These are phyloP conservation scores for Eragrostis tef DNA, from an alignment of 202 grass and related monocot species.

Conservation along the genomic window DNA sequence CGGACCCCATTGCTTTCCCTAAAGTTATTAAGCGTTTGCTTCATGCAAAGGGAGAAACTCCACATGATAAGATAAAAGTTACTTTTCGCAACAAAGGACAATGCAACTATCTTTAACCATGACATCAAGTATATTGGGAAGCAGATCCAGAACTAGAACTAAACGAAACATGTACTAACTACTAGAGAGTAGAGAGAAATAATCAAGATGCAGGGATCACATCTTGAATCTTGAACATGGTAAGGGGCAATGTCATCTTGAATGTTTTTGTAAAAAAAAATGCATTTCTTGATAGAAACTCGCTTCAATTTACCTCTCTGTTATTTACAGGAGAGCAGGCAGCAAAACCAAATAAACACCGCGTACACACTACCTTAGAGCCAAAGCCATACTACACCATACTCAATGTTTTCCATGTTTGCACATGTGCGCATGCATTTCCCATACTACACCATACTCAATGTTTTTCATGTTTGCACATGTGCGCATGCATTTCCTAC, in stretches of 20 bases:
- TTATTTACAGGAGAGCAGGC: conserved; percentile 33
- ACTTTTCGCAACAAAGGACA: neutral
- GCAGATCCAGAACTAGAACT: neutral
- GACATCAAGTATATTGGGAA: neutral
- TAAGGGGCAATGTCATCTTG: no score
- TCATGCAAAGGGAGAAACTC: neutral
- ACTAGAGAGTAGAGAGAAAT: neutral
- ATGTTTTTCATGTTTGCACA: no score
- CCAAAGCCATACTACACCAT: neutral
- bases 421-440: neutral
- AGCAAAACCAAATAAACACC: neutral
- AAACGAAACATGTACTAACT: neutral
- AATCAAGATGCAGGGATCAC: no score
- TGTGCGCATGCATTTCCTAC: no score
- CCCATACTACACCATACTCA: no score
- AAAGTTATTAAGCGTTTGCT: no score
- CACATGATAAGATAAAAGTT: neutral
- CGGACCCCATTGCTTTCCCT: no score
- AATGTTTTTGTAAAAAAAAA: no score
- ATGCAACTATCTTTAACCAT: neutral
- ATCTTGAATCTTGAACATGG: no score
- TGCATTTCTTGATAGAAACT: neutral
- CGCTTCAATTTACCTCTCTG: neutral
- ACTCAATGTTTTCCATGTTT: neutral
- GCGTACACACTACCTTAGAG: conserved; percentile 8